Evolutionary conservation across 2,329 filamentous ascomycete genomes (phyloP), one percentile per base, ranked within the genome.

Genomic region (Tolypocladium amazonense): DNA sequence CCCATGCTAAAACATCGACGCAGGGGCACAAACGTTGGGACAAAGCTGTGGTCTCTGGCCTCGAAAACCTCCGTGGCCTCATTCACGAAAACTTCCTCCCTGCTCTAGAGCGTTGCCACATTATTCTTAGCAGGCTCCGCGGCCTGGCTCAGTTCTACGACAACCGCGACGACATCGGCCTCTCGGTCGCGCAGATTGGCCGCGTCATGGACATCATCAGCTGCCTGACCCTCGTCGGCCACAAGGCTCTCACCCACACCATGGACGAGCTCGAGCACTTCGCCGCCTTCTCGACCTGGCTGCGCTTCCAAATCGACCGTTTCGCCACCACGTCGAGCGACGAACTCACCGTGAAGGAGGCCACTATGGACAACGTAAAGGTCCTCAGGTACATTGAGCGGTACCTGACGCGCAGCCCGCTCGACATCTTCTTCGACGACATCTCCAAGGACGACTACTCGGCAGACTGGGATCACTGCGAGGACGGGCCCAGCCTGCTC

Each of bases 1-100:
- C 20, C 4, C 30, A 23, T 37, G 50, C 20, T 54, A 15, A 54
- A 9, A 5, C 47, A 59, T 60, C 61, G 54, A 27, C 12, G 58
- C 47, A 94, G 88, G 92, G 92, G 0, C 90, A 96, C 67, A 97
- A 96, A 73, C 82, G 94, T 56, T 99, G 94, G 94, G 92, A 97
- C 63, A 95, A 93, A 68, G 88, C 89, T 7, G 88, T 95, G 2
- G 81, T 84, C 1, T 84, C 85, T 4, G 90, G 92, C 1, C 87
- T 97, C 25, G 86, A 90, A 61, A 88, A 85, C 58, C 80, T 97
- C 12, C 84, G 91, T 56, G 83, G 84, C 58, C 79, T 97, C 15
- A 79, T 92, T 0, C 92, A 96, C 68, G 88, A 96, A 69, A 92
- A 95, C 70, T 85, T 97, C 57, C 80, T 97, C 2, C 94, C 94